These are phyloP conservation scores for Cronartium quercuum DNA, from an alignment of 1,284 basidiomycete genomes.

Conservation along the genomic window DNA sequence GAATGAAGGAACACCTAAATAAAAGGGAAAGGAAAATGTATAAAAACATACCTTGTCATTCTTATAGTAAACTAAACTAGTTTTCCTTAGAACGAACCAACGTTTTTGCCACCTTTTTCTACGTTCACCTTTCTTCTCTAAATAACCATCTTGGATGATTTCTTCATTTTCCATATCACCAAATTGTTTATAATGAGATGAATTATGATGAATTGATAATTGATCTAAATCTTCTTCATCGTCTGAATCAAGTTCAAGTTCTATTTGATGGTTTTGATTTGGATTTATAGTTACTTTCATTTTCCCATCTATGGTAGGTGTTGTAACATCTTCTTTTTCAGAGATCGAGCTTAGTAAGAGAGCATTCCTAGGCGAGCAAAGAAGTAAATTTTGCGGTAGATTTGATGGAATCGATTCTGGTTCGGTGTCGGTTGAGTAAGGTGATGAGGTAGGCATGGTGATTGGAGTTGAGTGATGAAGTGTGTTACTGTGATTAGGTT, in stretches of 20 bases:
- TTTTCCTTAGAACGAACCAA: slow-evolving; percentile 91
- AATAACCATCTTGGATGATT: slow-evolving; percentile 58
- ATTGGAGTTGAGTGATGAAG: neutral
- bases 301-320: neutral
- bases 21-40: neutral
- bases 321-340: neutral
- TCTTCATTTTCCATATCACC: slow-evolving; percentile 39
- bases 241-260: slow-evolving; percentile 27
- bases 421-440: neutral
- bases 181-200: slow-evolving; percentile 31
- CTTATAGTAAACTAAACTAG: slow-evolving; percentile 95
- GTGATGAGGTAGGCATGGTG: neutral
- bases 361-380: neutral
- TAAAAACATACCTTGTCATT: slow-evolving; percentile 60
- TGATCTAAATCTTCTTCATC: slow-evolving; percentile 26
- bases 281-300: neutral
- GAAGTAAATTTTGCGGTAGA: neutral
- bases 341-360: neutral
- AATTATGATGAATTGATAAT: slow-evolving; percentile 1
- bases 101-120: slow-evolving; percentile 99
- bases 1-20: neutral
- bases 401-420: neutral
- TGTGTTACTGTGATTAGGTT: too few species aligned
- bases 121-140: slow-evolving; percentile 92
- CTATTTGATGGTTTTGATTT: neutral